Percentiles rank a stretch among this genome's conserved stretches.
These are phyloP conservation scores for Heterobasidion occidentale DNA, from an alignment of 1,284 basidiomycete genomes.

Conservation along the genomic window DNA sequence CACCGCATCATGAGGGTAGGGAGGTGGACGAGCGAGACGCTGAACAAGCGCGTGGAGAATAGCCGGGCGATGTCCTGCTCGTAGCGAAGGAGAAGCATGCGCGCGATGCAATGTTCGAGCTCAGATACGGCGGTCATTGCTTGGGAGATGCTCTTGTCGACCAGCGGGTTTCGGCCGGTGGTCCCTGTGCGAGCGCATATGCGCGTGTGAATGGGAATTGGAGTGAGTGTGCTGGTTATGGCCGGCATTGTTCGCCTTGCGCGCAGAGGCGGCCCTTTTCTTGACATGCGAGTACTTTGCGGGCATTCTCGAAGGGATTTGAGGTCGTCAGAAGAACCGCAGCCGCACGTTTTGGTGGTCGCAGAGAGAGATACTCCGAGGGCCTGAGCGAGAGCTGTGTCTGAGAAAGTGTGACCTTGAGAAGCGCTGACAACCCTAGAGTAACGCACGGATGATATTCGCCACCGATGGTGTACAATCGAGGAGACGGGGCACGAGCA, in stretches of 20 bases:
- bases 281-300: conserved; percentile 68
- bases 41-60: conserved; percentile 60
- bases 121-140: conserved; percentile 48
- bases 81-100: conserved; percentile 54
- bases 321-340: not conserved
- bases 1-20: conserved; percentile 61
- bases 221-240: conserved; percentile 20
- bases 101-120: conserved; percentile 56
- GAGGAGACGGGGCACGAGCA: too few species aligned
- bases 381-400: too few species aligned
- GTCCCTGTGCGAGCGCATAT: conserved; percentile 8
- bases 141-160: conserved; percentile 43
- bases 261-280: conserved; percentile 36
- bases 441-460: too few species aligned
- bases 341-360: not conserved
- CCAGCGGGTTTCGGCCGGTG: conserved; percentile 36
- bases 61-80: conserved; percentile 64
- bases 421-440: too few species aligned
- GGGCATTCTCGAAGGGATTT: conserved; percentile 34
- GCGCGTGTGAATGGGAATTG: conserved; percentile 23
- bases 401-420: too few species aligned
- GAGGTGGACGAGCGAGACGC: conserved; percentile 50
- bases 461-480: too few species aligned
- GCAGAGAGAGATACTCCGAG: too few species aligned
- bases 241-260: conserved; percentile 33